Evolutionary conservation across 2,329 filamentous ascomycete genomes (phyloP), one percentile per base, ranked within the genome.

Genomic region (Mycocentrospora acerina): DNA sequence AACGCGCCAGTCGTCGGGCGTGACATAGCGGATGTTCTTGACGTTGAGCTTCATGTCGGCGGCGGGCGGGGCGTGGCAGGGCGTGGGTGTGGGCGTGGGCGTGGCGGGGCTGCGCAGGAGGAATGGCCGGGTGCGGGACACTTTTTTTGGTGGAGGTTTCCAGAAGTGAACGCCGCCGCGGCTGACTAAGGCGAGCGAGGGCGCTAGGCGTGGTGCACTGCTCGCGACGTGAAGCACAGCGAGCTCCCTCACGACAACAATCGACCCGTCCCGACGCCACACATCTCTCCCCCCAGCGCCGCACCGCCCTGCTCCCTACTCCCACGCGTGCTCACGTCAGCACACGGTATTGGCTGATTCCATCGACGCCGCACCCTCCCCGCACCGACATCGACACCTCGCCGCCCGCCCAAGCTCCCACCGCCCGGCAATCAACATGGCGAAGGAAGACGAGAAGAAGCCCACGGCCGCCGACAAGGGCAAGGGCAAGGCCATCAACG

Each of bases 1-100:
- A 48, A 96, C 90, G 57, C 87, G 82, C 89, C 94, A 98, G 76
- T 98, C 93, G 71, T 97, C 93, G 12, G 82, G 73, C 34, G 87
- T 85, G 67, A 98, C 81, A 71, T 98, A 91, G 66, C 94, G 90
- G 73, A 98, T 84, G 33, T 88, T 85, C 67, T 90, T 90, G 33
- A 91, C 90, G 67, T 98, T 90, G 67, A 98, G 82, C 76, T 93
- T 95, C 93, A 98, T 98, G 50, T 19, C 52, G 43, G 37, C 37
- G 32, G 52, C 42, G 10, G 28, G 40, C 33, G 29, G 32, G 28
- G 25, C 22, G 33, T 40, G n/a, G 7, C 25, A 17, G 22, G 28
- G 11, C 29, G 29, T 17, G 32, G 41, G 25, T 42, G 24, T 32
- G 35, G 37, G 52, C 40, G 37, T 36, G 40, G 46, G 39, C 25